Percentiles rank a stretch among this genome's conserved stretches.
phyloP scores from a whole-genome alignment of 176 grass and related monocot genomes.

The Avena insularis region DNA sequence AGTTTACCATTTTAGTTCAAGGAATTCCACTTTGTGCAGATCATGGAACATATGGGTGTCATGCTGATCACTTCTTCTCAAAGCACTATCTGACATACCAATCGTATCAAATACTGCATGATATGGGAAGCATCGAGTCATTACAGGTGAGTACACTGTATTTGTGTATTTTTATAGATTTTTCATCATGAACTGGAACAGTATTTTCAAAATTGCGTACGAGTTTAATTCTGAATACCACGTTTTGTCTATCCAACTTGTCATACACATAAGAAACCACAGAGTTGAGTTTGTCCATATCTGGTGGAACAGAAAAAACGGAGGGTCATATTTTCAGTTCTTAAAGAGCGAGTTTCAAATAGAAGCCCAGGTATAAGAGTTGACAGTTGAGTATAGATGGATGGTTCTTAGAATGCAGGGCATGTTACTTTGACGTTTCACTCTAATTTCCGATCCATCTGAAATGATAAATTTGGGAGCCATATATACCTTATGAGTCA shows the following conservation, averaged over 20 bases:
- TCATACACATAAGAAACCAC: not conserved
- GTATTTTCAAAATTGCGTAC: not conserved
- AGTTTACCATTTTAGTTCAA: conserved; percentile 80
- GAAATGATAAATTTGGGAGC: not conserved
- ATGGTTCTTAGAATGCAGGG: not conserved
- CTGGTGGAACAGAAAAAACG: not conserved
- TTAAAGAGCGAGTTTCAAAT: not conserved
- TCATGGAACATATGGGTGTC: conserved; percentile 72
- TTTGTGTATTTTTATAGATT: not conserved
- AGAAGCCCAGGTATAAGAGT: not conserved
- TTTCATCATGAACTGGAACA: conserved; percentile 13
- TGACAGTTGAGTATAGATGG: not conserved
- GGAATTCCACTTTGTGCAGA: conserved; percentile 75
- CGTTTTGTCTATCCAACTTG: not conserved
- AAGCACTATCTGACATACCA: conserved; percentile 77
- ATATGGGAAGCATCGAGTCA: conserved; percentile 57
- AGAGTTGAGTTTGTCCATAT: not conserved
- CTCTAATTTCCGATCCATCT: not conserved
- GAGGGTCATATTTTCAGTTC: not conserved
- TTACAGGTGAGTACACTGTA: conserved; percentile 52
- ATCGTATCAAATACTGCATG: conserved; percentile 66
- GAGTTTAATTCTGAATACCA: not conserved
- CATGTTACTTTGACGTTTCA: not conserved
- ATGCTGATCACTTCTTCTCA: conserved; percentile 83
- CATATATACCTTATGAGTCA: not conserved